Percentiles rank a stretch among this genome's conserved stretches.
Evolutionary conservation across 305 asterid genomes (phyloP).

Genomic region (Striga hermonthica): DNA sequence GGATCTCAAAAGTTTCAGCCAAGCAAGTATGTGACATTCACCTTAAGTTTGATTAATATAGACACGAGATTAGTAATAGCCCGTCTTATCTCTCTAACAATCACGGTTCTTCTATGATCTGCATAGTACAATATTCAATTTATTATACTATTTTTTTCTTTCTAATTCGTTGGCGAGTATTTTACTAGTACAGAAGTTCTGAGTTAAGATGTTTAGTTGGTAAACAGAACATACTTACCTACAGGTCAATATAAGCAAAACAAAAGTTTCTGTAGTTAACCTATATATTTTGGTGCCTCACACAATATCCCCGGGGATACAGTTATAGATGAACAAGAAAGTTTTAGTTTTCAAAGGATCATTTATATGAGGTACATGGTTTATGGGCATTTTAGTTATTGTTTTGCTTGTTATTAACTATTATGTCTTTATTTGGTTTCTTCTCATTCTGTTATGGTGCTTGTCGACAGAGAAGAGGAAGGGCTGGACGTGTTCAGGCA

Average conservation of each 20-base stretch:
- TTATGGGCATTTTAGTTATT: constrained; percentile 12
- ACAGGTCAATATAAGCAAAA: constrained; percentile 12
- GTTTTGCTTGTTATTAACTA: constrained; percentile 20
- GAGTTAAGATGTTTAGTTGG: constrained; percentile 17
- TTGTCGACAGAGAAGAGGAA: constrained; percentile 83
- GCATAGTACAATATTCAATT: not conserved
- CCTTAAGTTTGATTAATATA: constrained; percentile 20
- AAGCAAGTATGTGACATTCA: constrained; percentile 58
- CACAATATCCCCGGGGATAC: not conserved
- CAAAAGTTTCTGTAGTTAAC: constrained; percentile 10
- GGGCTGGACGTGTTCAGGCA: constrained; percentile 99
- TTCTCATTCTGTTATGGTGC: constrained; percentile 27
- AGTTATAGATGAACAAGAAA: not conserved
- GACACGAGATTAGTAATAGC: not conserved
- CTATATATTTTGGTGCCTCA: not conserved
- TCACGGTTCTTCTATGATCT: not conserved
- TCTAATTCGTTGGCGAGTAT: not conserved
- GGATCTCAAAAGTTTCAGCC: constrained; percentile 95
- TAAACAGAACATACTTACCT: not conserved
- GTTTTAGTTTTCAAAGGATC: constrained; percentile 19
- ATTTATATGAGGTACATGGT: constrained; percentile 11
- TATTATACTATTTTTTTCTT: not conserved
- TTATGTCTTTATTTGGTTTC: constrained; percentile 12
- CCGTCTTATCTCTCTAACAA: constrained; percentile 25
- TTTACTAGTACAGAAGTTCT: constrained; percentile 1